Evolutionary conservation across 345 rosid species (phyloP).

Genomic region (Brassica napus): DNA sequence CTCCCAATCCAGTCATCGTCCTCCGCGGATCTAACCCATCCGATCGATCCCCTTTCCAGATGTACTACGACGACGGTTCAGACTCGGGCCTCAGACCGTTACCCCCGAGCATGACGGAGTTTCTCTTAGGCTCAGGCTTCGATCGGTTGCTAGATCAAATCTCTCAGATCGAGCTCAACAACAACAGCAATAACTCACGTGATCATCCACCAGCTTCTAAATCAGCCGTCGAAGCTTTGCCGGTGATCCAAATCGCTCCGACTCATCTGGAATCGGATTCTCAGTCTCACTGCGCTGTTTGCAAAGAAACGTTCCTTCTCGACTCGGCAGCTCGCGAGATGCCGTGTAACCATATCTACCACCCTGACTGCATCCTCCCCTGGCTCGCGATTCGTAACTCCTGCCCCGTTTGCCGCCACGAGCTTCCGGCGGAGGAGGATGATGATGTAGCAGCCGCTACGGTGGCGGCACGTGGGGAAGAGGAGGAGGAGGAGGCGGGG

Average conservation of each 20-base stretch:
- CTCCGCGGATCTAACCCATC: slow-evolving; percentile 62
- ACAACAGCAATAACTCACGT: slow-evolving; percentile 44
- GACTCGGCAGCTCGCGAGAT: slow-evolving; percentile 73
- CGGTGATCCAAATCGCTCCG: slow-evolving; percentile 51
- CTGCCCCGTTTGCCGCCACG: slow-evolving; percentile 92
- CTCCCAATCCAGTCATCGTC: slow-evolving; percentile 82
- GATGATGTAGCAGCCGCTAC: neutral
- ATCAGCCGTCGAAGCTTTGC: slow-evolving; percentile 83
- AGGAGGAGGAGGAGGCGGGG: slow-evolving; percentile 52
- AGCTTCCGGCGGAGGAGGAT: slow-evolving; percentile 54
- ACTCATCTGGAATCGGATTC: slow-evolving; percentile 49
- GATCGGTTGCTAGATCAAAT: slow-evolving; percentile 79
- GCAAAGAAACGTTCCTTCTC: slow-evolving; percentile 68
- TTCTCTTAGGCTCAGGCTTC: slow-evolving; percentile 87
- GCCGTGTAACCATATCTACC: slow-evolving; percentile 95
- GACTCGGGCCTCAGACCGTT: slow-evolving; percentile 78
- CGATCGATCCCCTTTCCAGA: slow-evolving; percentile 55
- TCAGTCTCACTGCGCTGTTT: slow-evolving; percentile 84
- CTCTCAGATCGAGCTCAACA: slow-evolving; percentile 69
- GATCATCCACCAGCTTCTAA: slow-evolving; percentile 89
- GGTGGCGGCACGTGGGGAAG: slow-evolving; percentile 15
- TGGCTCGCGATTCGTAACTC: slow-evolving; percentile 89
- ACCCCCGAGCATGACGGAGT: slow-evolving; percentile 81
- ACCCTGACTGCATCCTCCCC: slow-evolving; percentile 86
- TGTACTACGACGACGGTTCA: slow-evolving; percentile 81